Base-by-base conservation (phyloP, 1,284 basidiomycete species). In the Rhodotorula sp. region DNA sequence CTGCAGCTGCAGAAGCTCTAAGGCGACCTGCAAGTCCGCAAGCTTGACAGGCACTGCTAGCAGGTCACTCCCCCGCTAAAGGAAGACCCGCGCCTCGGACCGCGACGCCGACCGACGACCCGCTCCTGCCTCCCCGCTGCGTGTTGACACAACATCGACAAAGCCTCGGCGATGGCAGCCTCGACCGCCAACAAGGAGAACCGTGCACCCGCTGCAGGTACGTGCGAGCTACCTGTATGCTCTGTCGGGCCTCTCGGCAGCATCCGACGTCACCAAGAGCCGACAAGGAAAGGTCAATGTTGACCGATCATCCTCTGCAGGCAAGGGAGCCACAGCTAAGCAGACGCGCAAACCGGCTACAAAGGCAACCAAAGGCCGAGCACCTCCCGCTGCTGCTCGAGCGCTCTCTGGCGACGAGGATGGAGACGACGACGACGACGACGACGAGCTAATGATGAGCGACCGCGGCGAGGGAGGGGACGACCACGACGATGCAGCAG, bases 101-200 rank as follows among this genome's bases (percentile, higher is more conserved):
- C 6, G 31, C 39, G 23, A 51, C n/a, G 20, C 46, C 8, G 52
- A 16, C 34, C 62, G 12, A 8, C 21, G 7, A 12, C n/a, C 26
- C 15, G 29, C 21, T 48, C 51, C 16, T 18, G 5, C 21, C 57
- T 34, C 39, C 7, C 16, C 54, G 14, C 54, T 31, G n/a, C 54
- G 54, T 10, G n/a, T 39, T 39, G 59, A 26, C 21, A 21, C 21
- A 16, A 7, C 49, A 52, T 48, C 31, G 49, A 8, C 23, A 23
- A 20, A 16, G 23, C 3, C 39, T 34, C 31, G 39, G 12, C 12
- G 10, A 58, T 65, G 39, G 54, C 54, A n/a, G 54, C 54, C 14
- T 56, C n/a, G 54, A 29, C 54, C 26, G 54, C 54, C 54, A 39
- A 65, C 64, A 65, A 65, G 48, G 64, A 65, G 64, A 65, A 59